Evolutionary conservation across 108 stramenopile species (phyloP), one percentile per base, ranked within the genome.

Genomic region (Heterococcus sp.): DNA sequence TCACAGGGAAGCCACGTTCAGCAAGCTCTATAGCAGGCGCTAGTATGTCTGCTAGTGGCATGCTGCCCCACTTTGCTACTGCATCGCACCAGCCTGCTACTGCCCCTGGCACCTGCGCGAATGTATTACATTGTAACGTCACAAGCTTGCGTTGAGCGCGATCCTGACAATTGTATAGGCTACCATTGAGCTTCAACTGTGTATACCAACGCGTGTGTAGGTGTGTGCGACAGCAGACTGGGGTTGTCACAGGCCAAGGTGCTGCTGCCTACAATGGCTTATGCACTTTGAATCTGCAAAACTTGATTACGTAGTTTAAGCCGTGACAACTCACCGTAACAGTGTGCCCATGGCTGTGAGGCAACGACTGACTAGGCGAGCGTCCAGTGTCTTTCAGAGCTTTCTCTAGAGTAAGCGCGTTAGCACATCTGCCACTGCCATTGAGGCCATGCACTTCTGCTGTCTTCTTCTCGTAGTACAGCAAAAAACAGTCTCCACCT

Each of bases 21-120:
- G 95, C 95, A 64, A 98, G 90, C 69, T 85, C 31, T 0, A 92
- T 91, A 0, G 97, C 96, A 0, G 97, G 97, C 67, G 91, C 94
- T 37, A 98, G 74, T 14, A 97, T 71, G 38, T 95, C 72, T 5
- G 90, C 73, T 14, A 97, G 87, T 2, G 92, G 79, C 58, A 95
- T 85, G 8, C 85, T 87, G 27, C 94, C 94, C 29, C 89, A 85
- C 30, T 33, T 37, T 0, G 26, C 30, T 2, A 89, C 29, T 0
- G 86, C 39, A 87, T 95, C 95, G 70, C 91, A 91, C 92, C 94
- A 98, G 2, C 92, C 94, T n/a, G 85, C 86, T 11, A 96, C 97
- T 2, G 97, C 93, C 8, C 97, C 97, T 11, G 97, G 97, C 21
- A 98, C n/a, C n/a, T n/a, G n/a, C n/a, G n/a, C n/a, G n/a, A n/a